Evolutionary conservation across 768 basidiomycete genomes (phyloP).

Genomic region (Trametes gibbosa): DNA sequence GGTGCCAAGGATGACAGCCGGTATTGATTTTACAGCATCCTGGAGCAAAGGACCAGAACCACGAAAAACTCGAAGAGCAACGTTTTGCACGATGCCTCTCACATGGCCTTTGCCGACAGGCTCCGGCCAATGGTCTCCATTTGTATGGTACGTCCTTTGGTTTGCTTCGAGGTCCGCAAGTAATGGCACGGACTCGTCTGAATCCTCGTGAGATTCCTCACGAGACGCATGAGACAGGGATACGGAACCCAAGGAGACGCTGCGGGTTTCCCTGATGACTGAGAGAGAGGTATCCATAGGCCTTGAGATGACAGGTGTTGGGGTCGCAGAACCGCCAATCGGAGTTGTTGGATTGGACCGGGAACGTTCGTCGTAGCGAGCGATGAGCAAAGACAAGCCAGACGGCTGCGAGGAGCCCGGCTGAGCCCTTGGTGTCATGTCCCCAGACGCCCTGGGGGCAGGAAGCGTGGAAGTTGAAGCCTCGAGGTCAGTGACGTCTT

Average conservation of each 20-base stretch:
- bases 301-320: constrained; percentile 20
- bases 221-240: not conserved
- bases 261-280: not conserved
- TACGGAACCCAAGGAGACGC: not conserved
- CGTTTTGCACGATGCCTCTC: constrained; percentile 5
- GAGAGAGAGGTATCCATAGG: constrained; percentile 11
- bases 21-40: constrained; percentile 49
- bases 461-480: constrained; percentile 24
- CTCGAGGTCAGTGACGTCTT: constrained; percentile 21
- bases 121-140: constrained; percentile 8
- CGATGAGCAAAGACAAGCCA: constrained; percentile 26
- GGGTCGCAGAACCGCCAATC: constrained; percentile 6
- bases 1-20: constrained; percentile 81
- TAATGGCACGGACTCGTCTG: constrained; percentile 21
- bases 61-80: not conserved
- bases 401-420: constrained; percentile 22
- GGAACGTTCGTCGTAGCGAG: constrained; percentile 15
- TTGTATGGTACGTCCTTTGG: constrained; percentile 15
- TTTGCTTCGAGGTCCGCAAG: constrained; percentile 27
- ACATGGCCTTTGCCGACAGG: constrained; percentile 18
- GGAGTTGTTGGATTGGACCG: constrained; percentile 4
- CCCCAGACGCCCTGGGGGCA: constrained; percentile 14
- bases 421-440: constrained; percentile 19
- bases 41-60: not conserved
- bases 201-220: not conserved